A percentile compares a stretch with the other conserved stretches of the same genome.
These are phyloP conservation scores for Ustilago shanxiensis DNA, from an alignment of 1,284 basidiomycete genomes.

Conservation along the genomic window DNA sequence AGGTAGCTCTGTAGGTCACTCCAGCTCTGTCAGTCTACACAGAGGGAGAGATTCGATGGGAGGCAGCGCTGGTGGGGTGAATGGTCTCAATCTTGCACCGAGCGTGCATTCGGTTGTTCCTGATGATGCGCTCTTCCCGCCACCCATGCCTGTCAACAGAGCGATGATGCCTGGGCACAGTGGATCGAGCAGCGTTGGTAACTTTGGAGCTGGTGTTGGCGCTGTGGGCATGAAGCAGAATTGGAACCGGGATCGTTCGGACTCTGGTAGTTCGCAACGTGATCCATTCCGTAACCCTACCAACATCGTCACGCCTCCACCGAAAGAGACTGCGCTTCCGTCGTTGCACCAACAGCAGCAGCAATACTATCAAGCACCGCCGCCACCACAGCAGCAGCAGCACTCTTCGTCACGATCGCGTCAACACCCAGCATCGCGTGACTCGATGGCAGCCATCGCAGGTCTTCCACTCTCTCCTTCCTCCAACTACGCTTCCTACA, in stretches of 20 bases:
- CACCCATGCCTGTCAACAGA: constrained; percentile 30
- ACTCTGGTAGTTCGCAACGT: constrained; percentile 19
- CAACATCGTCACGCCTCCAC: constrained; percentile 4
- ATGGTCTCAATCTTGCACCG: constrained; percentile 12
- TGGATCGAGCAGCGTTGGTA: constrained; percentile 7
- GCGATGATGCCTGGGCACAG: constrained; percentile 19
- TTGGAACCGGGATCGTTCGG: constrained; percentile 25
- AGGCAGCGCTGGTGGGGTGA: constrained; percentile 7
- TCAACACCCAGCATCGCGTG: constrained; percentile 35
- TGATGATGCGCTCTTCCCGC: constrained; percentile 51
- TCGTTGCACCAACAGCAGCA: constrained; percentile 10
- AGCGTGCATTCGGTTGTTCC: constrained; percentile 50
- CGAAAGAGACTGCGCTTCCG: not conserved
- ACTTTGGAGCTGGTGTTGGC: constrained; percentile 13
- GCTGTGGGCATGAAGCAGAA: constrained; percentile 21
- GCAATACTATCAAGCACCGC: constrained; percentile 5
- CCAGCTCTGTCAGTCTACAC: constrained; percentile 43
- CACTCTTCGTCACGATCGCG: not conserved
- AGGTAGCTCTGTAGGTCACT: constrained; percentile 27
- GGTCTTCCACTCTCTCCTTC: constrained; percentile 33
- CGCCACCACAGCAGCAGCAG: constrained; percentile 4
- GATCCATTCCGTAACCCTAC: constrained; percentile 39
- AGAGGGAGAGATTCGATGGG: constrained; percentile 38
- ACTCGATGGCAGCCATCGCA: constrained; percentile 36
- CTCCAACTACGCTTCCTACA: constrained; percentile 14